Base-by-base conservation (phyloP, 2,329 filamentous ascomycete genomes). In the Arachnopeziza araneosa region DNA sequence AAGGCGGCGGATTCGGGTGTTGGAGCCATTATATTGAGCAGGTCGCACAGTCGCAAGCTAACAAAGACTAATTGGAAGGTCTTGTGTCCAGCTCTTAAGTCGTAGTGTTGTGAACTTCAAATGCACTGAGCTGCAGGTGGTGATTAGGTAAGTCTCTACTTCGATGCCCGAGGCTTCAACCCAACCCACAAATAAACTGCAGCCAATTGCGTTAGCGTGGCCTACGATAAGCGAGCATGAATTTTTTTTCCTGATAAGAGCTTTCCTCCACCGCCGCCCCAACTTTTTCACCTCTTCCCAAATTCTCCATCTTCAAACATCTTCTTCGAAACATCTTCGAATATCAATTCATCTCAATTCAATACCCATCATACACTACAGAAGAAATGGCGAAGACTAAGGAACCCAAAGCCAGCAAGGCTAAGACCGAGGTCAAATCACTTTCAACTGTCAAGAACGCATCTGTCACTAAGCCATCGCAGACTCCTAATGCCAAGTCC, bases 1-100 rank as follows among this genome's bases (percentile, higher is more conserved):
- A 93, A 95, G 72, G 84, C 81, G 70, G 82, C 86, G 72, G 90
- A 93, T 76, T 95, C 90, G 75, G 90, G 89, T 24, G 89, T 93
- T 69, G 90, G 90, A 87, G 93, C 93, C 69, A 70, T 70, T 30
- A 9, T 5, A 5, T 9, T 9, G 4, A 22, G 48, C 59, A 51
- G 51, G 19, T 23, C 24, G 49, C 17, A n/a, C 10, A n/a, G 4
- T 52, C 24, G 2, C 21, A 52, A 52, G 50, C 50, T 52, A 23
- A 52, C n/a, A 9, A 24, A 52, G 50, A 23, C 21, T 7, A 23
- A 9, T 22, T 22, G 50, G n/a, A 14, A 8, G 50, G n/a, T 4
- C n/a, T 22, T 24, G 21, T 12, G 50, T 24, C n/a, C 17, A 17
- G 17, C 50, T 52, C 12, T 3, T 3, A 9, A 22, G n/a, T 52